Conservation (phyloP, 371 early-diverging fungal species). For the Apophysomyces sp. region DNA sequence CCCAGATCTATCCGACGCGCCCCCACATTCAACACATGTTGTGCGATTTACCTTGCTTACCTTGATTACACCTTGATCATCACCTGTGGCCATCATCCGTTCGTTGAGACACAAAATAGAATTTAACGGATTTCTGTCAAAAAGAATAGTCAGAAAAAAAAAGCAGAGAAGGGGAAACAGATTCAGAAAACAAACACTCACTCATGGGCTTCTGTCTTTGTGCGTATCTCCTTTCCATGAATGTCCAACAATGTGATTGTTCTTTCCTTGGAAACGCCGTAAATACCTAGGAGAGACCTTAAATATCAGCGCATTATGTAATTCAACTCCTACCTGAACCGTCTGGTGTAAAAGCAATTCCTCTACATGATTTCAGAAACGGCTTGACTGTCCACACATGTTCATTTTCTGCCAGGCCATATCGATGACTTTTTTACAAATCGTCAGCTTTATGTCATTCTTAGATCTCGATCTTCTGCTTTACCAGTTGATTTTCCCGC, state of each 20-base stretch:
- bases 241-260: slow-evolving; percentile 74
- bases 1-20: slow-evolving; percentile 86
- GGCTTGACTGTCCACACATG: slow-evolving; percentile 58
- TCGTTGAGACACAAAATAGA: slow-evolving; percentile 64
- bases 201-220: slow-evolving; percentile 75
- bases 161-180: too few relatives aligned
- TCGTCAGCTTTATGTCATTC: not conserved
- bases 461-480: not conserved
- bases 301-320: too few relatives aligned
- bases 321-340: slow-evolving; percentile 72
- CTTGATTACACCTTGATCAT: slow-evolving; percentile 89
- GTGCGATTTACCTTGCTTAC: slow-evolving; percentile 27
- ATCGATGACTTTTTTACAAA: slow-evolving; percentile 34
- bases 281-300: slow-evolving; percentile 42
- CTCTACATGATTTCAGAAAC: slow-evolving; percentile 84
- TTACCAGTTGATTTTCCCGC: slow-evolving; percentile 78
- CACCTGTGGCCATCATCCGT: slow-evolving; percentile 83
- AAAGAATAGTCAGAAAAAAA: not conserved
- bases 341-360: slow-evolving; percentile 72
- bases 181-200: too few relatives aligned
- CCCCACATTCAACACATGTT: too few relatives aligned
- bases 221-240: slow-evolving; percentile 60
- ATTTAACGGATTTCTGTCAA: slow-evolving; percentile 70
- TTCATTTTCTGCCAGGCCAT: slow-evolving; percentile 52
- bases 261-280: slow-evolving; percentile 80